A percentile compares a stretch with the other conserved stretches of the same genome.
Conservation (phyloP, 139 green algal genomes). For the Pedinophyceae sp. region DNA sequence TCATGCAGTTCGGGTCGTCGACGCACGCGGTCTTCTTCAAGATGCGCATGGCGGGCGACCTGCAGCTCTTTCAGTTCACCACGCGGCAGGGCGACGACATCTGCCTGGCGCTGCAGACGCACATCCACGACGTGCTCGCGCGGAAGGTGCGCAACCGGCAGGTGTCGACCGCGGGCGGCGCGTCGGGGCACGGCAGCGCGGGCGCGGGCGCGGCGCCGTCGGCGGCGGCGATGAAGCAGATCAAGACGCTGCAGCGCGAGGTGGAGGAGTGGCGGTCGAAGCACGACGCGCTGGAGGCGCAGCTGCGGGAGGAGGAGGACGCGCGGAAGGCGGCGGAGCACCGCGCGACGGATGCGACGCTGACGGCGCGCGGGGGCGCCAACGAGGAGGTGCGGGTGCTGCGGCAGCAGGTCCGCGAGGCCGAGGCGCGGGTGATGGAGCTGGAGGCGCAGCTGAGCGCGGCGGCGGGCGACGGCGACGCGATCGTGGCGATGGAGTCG, state of each 20-base stretch:
- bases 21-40: slow-evolving; percentile 89
- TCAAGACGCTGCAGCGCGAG: slow-evolving; percentile 16
- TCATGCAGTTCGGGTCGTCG: slow-evolving; percentile 87
- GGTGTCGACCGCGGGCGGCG: slow-evolving; percentile 9
- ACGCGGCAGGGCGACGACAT: slow-evolving; percentile 89
- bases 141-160: no score
- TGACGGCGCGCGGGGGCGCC: neutral
- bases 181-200: slow-evolving; percentile 8
- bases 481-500: slow-evolving; percentile 8
- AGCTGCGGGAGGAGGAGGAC: slow-evolving; percentile 20
- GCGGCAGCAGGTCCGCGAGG: no score
- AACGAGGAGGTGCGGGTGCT: neutral
- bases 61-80: slow-evolving; percentile 98
- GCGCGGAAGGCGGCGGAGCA: slow-evolving; percentile 2
- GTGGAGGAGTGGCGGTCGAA: slow-evolving; percentile 17
- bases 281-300: slow-evolving; percentile 19
- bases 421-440: slow-evolving; percentile 26
- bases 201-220: slow-evolving; percentile 6
- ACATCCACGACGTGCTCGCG: slow-evolving; percentile 99
- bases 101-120: slow-evolving; percentile 92
- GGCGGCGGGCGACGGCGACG: neutral
- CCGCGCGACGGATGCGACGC: neutral
- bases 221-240: slow-evolving; percentile 17
- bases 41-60: slow-evolving; percentile 85
- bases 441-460: slow-evolving; percentile 23